phyloP scores from a whole-genome alignment of 2,329 filamentous ascomycete species.

The Cytospora piceicola region DNA sequence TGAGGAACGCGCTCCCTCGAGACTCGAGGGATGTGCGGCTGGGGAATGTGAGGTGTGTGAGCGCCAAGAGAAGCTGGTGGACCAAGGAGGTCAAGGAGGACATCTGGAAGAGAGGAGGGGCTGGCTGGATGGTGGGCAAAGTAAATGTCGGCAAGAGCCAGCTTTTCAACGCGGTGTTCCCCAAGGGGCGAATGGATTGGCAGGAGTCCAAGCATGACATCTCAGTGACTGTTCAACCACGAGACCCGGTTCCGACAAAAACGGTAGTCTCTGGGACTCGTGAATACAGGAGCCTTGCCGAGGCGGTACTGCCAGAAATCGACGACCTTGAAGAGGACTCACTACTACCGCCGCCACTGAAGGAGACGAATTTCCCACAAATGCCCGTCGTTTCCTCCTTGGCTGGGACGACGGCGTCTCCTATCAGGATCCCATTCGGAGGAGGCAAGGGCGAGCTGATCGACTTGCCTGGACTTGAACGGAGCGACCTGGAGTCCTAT shows the following conservation, averaged over 20 bases:
- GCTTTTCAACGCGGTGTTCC: constrained; percentile 85
- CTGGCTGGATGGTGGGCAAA: constrained; percentile 96
- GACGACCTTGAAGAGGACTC: constrained; percentile 46
- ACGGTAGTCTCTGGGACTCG: not conserved
- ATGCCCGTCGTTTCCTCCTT: constrained; percentile 87
- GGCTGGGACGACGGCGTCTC: constrained; percentile 92
- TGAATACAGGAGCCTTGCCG: constrained; percentile 34
- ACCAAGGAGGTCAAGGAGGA: constrained; percentile 83
- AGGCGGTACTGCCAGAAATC: constrained; percentile 27
- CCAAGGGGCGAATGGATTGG: constrained; percentile 66
- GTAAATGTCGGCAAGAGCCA: constrained; percentile 97
- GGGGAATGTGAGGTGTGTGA: constrained; percentile 86
- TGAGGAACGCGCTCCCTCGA: constrained; percentile 75
- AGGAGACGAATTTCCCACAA: constrained; percentile 74
- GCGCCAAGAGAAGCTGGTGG: constrained; percentile 88
- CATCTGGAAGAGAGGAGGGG: constrained; percentile 82
- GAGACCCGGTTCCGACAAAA: constrained; percentile 34
- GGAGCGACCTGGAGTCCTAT: constrained; percentile 72
- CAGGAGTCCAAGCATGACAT: constrained; percentile 44
- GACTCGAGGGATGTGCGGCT: constrained; percentile 73
- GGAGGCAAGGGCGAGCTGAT: constrained; percentile 86
- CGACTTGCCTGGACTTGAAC: constrained; percentile 83
- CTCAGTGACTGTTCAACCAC: constrained; percentile 36
- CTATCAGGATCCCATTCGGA: constrained; percentile 90
- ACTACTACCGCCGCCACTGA: constrained; percentile 76